A percentile compares a stretch with the other conserved stretches of the same genome.
phyloP scores from a whole-genome alignment of 2,329 filamentous ascomycete species.

The Neophaeococcomyces mojaviensis region DNA sequence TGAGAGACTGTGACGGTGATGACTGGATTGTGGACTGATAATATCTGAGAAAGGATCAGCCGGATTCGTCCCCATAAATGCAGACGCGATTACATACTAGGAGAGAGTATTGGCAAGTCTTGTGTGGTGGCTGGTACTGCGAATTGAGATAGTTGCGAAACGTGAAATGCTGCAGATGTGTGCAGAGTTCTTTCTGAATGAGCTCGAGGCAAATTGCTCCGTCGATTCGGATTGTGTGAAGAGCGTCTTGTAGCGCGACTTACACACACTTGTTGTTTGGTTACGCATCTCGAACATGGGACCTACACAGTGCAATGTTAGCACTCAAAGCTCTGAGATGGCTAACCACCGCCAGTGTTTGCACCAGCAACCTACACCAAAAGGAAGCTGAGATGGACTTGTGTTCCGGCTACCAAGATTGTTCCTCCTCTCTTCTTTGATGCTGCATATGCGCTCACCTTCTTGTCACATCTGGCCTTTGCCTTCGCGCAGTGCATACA shows the following conservation, averaged over 20 bases:
- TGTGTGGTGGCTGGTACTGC: slow-evolving; percentile 10
- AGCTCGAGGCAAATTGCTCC: slow-evolving; percentile 17
- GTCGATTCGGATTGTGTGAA: slow-evolving; percentile 21
- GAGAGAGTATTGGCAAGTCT: slow-evolving; percentile 15
- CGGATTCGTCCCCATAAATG: no score
- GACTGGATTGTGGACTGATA: slow-evolving; percentile 1
- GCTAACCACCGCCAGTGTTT: neutral
- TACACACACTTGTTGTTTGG: slow-evolving; percentile 23
- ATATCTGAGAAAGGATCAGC: neutral
- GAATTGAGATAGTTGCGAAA: slow-evolving; percentile 20
- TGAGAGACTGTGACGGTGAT: slow-evolving; percentile 17
- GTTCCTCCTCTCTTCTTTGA: neutral
- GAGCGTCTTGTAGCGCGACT: slow-evolving; percentile 23
- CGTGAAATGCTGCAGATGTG: slow-evolving; percentile 20
- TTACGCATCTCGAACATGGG: slow-evolving; percentile 24
- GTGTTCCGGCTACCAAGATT: neutral
- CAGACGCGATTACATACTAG: slow-evolving; percentile 14
- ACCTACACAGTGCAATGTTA: slow-evolving; percentile 11
- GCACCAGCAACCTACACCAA: slow-evolving; percentile 4
- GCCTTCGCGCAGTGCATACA: slow-evolving; percentile 25
- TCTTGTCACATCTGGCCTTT: slow-evolving; percentile 26
- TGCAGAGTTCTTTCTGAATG: slow-evolving; percentile 20
- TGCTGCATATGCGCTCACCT: slow-evolving; percentile 15
- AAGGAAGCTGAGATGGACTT: no score
- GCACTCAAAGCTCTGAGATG: no score